Percentiles rank a stretch among this genome's conserved stretches.
phyloP scores from a whole-genome alignment of 225 moss, liverwort and hornwort genomes.

The Bryum argenteum region DNA sequence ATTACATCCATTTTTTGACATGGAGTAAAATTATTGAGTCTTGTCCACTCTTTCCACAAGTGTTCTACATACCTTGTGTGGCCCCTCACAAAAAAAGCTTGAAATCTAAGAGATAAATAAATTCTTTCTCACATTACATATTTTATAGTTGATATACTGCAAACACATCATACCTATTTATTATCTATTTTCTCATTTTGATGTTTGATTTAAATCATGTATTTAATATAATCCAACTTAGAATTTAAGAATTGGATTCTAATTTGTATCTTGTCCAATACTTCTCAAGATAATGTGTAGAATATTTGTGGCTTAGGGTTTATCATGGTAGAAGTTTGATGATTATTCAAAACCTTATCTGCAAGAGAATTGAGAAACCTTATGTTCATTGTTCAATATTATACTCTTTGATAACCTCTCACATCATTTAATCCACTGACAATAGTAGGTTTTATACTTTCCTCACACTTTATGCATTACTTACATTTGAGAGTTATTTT shows the following conservation, averaged over 20 bases:
- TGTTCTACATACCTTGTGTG: neutral
- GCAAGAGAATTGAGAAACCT: neutral
- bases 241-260: rapidly evolving
- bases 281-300: neutral
- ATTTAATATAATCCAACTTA: rapidly evolving
- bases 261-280: neutral
- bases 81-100: neutral
- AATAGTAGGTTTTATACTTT: rapidly evolving
- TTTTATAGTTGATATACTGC: rapidly evolving
- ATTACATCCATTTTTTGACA: slow-evolving; percentile 29
- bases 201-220: neutral
- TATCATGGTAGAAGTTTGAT: neutral
- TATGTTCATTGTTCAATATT: neutral
- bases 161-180: rapidly evolving
- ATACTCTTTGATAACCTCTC: rapidly evolving
- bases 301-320: rapidly evolving
- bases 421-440: neutral
- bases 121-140: neutral
- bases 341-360: rapidly evolving
- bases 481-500: neutral
- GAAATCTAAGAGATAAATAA: neutral
- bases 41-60: neutral
- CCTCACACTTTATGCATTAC: rapidly evolving
- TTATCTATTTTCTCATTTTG: neutral
- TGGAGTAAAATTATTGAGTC: neutral